Base-by-base conservation (phyloP, 1,284 basidiomycete species). In the Ganoderma resinaceum region DNA sequence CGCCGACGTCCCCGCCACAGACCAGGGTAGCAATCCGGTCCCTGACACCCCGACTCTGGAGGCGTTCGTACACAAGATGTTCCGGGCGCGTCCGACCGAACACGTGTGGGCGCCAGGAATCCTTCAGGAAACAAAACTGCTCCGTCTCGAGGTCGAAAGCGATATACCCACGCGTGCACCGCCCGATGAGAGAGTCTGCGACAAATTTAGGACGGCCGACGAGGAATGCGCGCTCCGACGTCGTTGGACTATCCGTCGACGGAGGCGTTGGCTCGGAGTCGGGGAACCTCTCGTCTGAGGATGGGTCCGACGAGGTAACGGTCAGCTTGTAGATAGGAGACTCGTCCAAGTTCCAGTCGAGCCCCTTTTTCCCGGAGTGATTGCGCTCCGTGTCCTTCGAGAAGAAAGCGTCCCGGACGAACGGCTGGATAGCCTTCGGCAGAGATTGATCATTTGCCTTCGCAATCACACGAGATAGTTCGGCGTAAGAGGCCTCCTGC, bases 1-100 rank as follows among this genome's bases (percentile, higher is more conserved):
- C 65, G 40, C 46, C 65, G 35, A 69, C 68, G 40, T 69, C 68
- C 23, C 68, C 68, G 20, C 65, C 64, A 43, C 65, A 69, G 20
- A 64, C 29, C 31, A 70, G 52, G 18, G 61, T 61, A 7, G 62
- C 38, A 23, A 66, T 46, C 18, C 23, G 12, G 6, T 9, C 0
- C 4, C 12, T 1, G 14, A 49, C 52, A 6, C 20, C 7, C 18
- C 33, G 9, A 20, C 16, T 5, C 14, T 38, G 52, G 0, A 69
- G 46, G 8, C 33, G 61, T 37, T 66, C 14, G 40, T 69, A 66
- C 8, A 69, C 58, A 16, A 59, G 49, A 20, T 66, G 61, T 31
- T 69, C 68, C 1, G 67, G 64, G 18, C 63, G 60, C 2, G 66
- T 37, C 11, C 59, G 46, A 1, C 59, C 52, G 18, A 59, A 49